These are phyloP conservation scores for Sporothrix humicola DNA, from an alignment of 2,329 filamentous ascomycete genomes.

Conservation along the genomic window DNA sequence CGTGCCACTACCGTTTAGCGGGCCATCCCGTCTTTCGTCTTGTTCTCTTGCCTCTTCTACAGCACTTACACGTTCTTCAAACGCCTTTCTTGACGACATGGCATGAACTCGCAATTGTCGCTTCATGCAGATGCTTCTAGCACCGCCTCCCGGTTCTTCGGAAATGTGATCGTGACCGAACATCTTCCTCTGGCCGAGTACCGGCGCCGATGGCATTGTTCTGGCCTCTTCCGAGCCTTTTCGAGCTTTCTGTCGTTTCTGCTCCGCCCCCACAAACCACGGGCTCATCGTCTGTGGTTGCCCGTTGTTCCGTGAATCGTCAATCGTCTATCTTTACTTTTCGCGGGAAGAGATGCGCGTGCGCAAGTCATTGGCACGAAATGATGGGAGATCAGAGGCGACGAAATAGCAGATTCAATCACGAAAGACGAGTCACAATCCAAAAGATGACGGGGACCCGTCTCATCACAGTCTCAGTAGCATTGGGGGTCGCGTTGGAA, in stretches of 20 bases:
- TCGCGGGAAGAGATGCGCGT: neutral
- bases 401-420: neutral
- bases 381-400: neutral
- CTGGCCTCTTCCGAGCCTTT: neutral
- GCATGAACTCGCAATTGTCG: neutral
- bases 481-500: neutral
- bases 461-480: slow-evolving; percentile 19
- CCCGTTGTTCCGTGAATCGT: neutral
- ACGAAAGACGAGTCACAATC: neutral
- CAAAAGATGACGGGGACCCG: neutral
- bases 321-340: neutral
- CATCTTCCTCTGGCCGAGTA: neutral
- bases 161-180: neutral
- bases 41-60: neutral
- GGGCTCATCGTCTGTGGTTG: neutral
- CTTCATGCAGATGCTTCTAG: neutral
- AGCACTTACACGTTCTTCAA: neutral
- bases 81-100: neutral
- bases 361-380: neutral
- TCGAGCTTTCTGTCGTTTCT: neutral
- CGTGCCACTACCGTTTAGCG: slow-evolving; percentile 15
- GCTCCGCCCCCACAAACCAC: slow-evolving; percentile 1
- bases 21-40: slow-evolving; percentile 13
- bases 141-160: neutral
- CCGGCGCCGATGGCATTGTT: neutral